Base-by-base conservation (phyloP, 352 stramenopile species). In the Phytopythium mirpurense region DNA sequence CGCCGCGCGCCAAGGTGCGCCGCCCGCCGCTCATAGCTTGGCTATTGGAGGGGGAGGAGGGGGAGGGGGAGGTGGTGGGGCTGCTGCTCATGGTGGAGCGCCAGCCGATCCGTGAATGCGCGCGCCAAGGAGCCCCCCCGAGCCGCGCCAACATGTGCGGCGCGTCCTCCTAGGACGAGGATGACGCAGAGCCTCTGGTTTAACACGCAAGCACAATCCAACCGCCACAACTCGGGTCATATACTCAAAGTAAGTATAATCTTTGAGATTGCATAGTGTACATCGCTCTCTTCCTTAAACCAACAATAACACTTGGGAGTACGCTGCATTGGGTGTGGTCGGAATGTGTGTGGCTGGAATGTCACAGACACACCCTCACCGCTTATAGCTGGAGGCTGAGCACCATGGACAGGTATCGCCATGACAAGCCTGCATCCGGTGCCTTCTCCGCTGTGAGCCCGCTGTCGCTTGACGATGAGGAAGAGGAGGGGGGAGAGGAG, bases 371-470 rank as follows among this genome's bases (percentile, higher is more conserved):
- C n/a, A n/a, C n/a, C n/a, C n/a, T n/a, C n/a, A n/a, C n/a, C n/a
- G n/a, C n/a, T 19, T 21, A 50, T 50, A 56, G 60, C 41, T 68
- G 63, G 40, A 75, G 57, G 23, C 60, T 65, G 35, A 75, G 60
- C n/a, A 56, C 63, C 60, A 75, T 75, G 21, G 67, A 72, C 23
- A 75, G 51, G 43, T 67, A 72, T 32, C 57, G 63, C 67, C 67
- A 75, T 43, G 68, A 59, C 38, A 10, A 51, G 16, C 24, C 23
- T 34, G 32, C 16, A 29, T 51, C 31, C n/a, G 45, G 48, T 8
- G 47, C 12, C 34, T 56, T 37, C n/a, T 47, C 23, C 29, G 42
- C 26, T 6, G 43, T n/a, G 10, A 24, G 23, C 19, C 5, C 40
- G 40, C 40, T 46, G 9, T 10, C 19, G 40, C 19, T 29, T 19